phyloP scores from a whole-genome alignment of 2,329 filamentous ascomycete species.

The Clonostachys sp. region DNA sequence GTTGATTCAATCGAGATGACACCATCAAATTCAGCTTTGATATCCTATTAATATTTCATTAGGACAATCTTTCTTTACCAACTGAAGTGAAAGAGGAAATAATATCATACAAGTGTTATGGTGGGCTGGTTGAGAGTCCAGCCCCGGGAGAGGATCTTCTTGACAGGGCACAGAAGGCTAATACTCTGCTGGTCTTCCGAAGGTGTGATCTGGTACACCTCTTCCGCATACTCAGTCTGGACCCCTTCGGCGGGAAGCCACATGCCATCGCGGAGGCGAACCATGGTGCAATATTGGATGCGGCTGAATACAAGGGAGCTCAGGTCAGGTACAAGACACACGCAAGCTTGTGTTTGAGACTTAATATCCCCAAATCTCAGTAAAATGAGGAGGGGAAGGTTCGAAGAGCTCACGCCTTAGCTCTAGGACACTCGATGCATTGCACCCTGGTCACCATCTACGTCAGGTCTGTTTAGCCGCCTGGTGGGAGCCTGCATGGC shows the following conservation, averaged over 20 bases:
- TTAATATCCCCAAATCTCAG: background rate
- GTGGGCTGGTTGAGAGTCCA: constrained; percentile 53
- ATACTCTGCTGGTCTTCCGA: constrained; percentile 39
- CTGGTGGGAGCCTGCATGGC: too few species aligned
- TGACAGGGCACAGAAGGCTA: constrained; percentile 50
- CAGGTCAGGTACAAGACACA: background rate
- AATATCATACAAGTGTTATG: constrained; percentile 24
- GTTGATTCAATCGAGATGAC: constrained; percentile 32
- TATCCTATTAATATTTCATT: constrained; percentile 9
- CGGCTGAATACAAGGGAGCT: background rate
- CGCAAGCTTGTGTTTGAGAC: background rate
- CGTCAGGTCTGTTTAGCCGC: too few species aligned
- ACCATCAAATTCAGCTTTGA: constrained; percentile 29
- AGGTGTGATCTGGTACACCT: constrained; percentile 47
- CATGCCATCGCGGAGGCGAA: constrained; percentile 37
- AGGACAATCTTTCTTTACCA: background rate
- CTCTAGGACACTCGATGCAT: too few species aligned
- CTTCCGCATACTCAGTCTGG: constrained; percentile 61
- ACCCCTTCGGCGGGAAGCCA: constrained; percentile 60
- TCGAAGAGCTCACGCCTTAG: too few species aligned
- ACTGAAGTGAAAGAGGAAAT: too few species aligned
- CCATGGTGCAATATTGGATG: constrained; percentile 12
- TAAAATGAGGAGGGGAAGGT: too few species aligned
- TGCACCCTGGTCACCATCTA: too few species aligned
- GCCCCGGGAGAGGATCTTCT: constrained; percentile 44